A percentile compares a stretch with the other conserved stretches of the same genome.
Evolutionary conservation across 192 early-diverging fungal species (phyloP).

Genomic region (Podila minutissima): DNA sequence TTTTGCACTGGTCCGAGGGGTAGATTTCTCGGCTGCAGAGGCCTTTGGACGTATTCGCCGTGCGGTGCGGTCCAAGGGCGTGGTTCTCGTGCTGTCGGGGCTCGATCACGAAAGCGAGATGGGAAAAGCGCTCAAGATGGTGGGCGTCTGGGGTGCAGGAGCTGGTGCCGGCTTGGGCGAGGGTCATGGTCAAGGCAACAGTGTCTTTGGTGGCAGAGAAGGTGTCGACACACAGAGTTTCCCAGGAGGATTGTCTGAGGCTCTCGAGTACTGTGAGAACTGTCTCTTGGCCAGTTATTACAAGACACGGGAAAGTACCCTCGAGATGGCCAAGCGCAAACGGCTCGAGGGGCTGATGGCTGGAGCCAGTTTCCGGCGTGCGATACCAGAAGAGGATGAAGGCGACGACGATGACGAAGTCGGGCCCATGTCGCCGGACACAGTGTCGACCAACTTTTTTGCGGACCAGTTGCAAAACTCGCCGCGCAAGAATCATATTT

Average conservation of each 20-base stretch:
- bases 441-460: slow-evolving; percentile 38
- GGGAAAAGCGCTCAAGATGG: slow-evolving; percentile 70
- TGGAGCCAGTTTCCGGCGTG: too few relatives aligned
- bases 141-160: slow-evolving; percentile 69
- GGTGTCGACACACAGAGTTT: slow-evolving; percentile 76
- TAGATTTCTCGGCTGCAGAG: slow-evolving; percentile 87
- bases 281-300: slow-evolving; percentile 83
- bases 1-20: slow-evolving; percentile 85
- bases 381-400: slow-evolving; percentile 7
- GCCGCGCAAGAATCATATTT: slow-evolving; percentile 40
- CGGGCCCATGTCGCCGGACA: slow-evolving; percentile 26
- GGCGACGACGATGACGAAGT: slow-evolving; percentile 23
- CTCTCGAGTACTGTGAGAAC: slow-evolving; percentile 97
- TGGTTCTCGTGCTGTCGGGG: slow-evolving; percentile 87
- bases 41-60: slow-evolving; percentile 90
- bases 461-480: slow-evolving; percentile 41
- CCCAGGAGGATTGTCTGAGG: slow-evolving; percentile 76
- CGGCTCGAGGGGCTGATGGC: not conserved
- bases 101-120: slow-evolving; percentile 71
- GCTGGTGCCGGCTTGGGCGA: slow-evolving; percentile 49
- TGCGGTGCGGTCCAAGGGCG: slow-evolving; percentile 70
- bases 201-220: slow-evolving; percentile 18
- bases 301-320: slow-evolving; percentile 53
- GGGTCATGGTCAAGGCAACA: slow-evolving; percentile 39
- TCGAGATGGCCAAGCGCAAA: slow-evolving; percentile 41